Conservation (phyloP, 345 rosid species). For the Sonneratia alba region DNA sequence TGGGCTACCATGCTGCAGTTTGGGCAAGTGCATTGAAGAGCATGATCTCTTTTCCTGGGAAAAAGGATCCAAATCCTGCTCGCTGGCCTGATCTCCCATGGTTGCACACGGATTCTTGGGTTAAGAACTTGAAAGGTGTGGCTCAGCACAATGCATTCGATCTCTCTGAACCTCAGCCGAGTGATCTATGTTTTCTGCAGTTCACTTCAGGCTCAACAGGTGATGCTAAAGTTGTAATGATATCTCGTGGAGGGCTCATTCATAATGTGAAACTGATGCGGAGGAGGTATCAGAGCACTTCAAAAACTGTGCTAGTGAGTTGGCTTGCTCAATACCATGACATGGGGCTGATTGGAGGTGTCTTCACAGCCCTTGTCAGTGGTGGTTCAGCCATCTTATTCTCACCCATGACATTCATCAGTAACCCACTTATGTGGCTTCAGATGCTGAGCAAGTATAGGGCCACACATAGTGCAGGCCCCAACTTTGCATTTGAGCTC, state of each 20-base stretch:
- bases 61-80: conserved; percentile 23
- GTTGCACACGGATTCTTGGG: conserved; percentile 65
- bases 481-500: conserved; percentile 58
- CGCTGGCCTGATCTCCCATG: conserved; percentile 63
- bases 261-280: conserved; percentile 65
- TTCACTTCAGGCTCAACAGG: conserved; percentile 80
- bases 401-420: conserved; percentile 55
- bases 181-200: conserved; percentile 54
- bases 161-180: conserved; percentile 22
- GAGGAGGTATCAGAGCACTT: conserved; percentile 47
- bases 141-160: neutral
- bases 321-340: conserved; percentile 82
- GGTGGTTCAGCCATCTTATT: conserved; percentile 53
- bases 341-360: conserved; percentile 71
- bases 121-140: conserved; percentile 25
- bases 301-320: conserved; percentile 49
- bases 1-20: conserved; percentile 47
- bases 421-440: conserved; percentile 58
- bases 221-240: conserved; percentile 66
- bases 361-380: conserved; percentile 54
- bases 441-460: conserved; percentile 41
- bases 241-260: conserved; percentile 54
- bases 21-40: conserved; percentile 50
- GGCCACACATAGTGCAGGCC: conserved; percentile 67
- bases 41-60: conserved; percentile 32